Conservation (phyloP, 2,329 filamentous ascomycete species). For the Teratosphaeria zuluensis region DNA sequence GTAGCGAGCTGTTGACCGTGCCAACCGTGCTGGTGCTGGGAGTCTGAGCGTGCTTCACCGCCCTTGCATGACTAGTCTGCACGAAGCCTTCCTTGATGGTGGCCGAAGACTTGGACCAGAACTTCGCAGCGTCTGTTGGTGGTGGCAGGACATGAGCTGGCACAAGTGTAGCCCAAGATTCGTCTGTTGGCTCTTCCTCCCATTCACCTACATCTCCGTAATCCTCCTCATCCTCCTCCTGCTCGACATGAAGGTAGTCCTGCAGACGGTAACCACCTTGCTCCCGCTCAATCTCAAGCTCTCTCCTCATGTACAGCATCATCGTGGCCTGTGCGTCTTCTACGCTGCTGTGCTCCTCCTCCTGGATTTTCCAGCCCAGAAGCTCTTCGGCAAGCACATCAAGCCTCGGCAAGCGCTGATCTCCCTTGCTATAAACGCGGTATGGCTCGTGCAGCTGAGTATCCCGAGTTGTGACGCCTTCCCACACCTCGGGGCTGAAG, state of each 20-base stretch:
- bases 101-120: neutral
- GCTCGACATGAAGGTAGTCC: neutral
- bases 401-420: neutral
- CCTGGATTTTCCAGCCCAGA: conserved; percentile 3
- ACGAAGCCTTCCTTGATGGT: neutral
- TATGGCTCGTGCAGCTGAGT: conserved; percentile 6
- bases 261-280: neutral
- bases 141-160: too few species aligned
- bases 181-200: too few species aligned
- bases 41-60: neutral
- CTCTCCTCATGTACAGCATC: neutral
- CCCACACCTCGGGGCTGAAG: neutral
- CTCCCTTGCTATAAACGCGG: neutral
- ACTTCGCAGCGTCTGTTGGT: neutral
- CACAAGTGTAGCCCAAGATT: neutral
- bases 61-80: neutral
- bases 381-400: neutral
- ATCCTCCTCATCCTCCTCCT: neutral
- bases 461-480: too few species aligned
- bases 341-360: conserved; percentile 2
- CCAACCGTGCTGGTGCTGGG: neutral
- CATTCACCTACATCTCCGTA: too few species aligned
- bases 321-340: conserved; percentile 10
- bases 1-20: neutral
- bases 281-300: neutral